Base-by-base conservation (phyloP, 306 rosid species). In the Benincasa hispida region DNA sequence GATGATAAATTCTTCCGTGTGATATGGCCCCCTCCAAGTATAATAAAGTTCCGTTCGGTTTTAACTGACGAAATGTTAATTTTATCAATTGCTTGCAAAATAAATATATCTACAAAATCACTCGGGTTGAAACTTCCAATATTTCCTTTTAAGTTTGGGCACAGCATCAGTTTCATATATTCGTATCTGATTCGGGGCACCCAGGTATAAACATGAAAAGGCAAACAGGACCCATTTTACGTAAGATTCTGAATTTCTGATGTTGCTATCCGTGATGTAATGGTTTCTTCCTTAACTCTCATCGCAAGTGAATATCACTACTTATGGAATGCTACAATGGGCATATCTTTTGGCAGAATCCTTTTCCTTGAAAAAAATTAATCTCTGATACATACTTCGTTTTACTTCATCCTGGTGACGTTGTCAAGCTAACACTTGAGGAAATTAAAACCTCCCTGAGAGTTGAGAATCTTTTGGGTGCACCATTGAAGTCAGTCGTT, bases 191-290 rank as follows among this genome's bases (percentile, higher is more conserved):
- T 3, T 58, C 91, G 89, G 96, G 91, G 94, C 14, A 81, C 67
- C 79, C 79, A 75, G 84, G 83, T 1, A 0, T 30, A 75, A 3
- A 68, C 80, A 83, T 61, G 82, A 72, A 53, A 15, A 11, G 51
- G 86, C 85, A 48, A 90, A 93, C 65, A 75, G 73, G 61, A 90
- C 94, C 32, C 89, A 85, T 57, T 91, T 97, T 78, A 84, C 82
- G 58, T 94, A 91, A 85, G 88, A 84, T 86, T 89, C 98, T 45
- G 51, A 45, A 13, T 45, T 17, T 45, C 51, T 8, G 98, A 94
- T 84, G 95, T 91, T 62, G 96, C 98, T 25, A 89, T 93, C 59
- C 94, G 92, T 50, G 87, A 86, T 85, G 98, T 93, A 77, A 91
- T 88, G 28, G 94, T 90, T 0, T 79, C 91, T 62, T 92, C 90